Evolutionary conservation across 2,329 filamentous ascomycete genomes (phyloP), one percentile per base, ranked within the genome.

Genomic region (Phaeosphaeriaceae sp.): DNA sequence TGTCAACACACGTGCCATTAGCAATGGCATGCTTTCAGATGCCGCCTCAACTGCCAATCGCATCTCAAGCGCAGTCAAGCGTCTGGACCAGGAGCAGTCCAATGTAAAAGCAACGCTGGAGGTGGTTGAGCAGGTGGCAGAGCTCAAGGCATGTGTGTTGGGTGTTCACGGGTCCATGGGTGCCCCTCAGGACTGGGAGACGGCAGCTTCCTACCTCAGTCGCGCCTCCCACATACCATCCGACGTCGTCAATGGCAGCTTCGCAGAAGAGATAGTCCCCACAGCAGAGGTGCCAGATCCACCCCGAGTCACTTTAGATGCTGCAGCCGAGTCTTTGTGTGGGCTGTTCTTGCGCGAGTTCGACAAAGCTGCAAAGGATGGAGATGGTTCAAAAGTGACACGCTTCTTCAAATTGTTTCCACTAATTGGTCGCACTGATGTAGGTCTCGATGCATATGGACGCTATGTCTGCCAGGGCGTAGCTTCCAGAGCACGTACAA

Each of bases 331-430:
- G 76, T 94, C 90, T 54, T 77, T 99, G 42, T 97, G 94, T 68
- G 88, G 85, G 1, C 78, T 99, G 50, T 99, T 99, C 74, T 75
- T 97, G 68, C 83, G 93, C 51, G 94, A 99, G 76, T 99, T 99
- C 63, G 92, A 97, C 66, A 94, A 88, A 73, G 94, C 94, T 0
- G 89, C 92, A 2, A 83, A 84, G 54, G 92, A 94, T 34, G 88
- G 84, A n/a, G 92, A 97, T 64, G 92, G 90, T 3, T 83, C 89
- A 18, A 91, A 89, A 70, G 90, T 99, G 44, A 97, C 94, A 1
- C 82, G 94, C 34, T 99, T 99, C 79, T 99, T 99, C 79, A 99
- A 99, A 77, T 79, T 99, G 30, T 99, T 99, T 65, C 94, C 94
- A 13, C 78, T 99, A 29, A 97, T 99, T 67, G 92, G 89, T 12